Evolutionary conservation across 2,329 filamentous ascomycete species (phyloP).

Genomic region (Fusarium protoensiforme): DNA sequence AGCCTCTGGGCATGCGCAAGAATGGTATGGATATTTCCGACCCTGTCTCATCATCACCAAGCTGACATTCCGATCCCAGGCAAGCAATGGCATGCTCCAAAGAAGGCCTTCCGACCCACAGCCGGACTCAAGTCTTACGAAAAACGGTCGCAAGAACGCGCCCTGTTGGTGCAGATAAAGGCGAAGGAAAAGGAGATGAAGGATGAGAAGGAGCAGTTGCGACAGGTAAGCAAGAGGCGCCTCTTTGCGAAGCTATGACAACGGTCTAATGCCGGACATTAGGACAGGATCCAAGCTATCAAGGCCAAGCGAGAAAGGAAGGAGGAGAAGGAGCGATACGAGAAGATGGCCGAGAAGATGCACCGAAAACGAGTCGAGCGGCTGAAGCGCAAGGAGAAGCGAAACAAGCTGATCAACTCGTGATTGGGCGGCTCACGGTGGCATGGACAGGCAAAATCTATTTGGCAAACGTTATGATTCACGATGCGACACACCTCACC

Average conservation of each 20-base stretch:
- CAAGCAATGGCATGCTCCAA: constrained; percentile 91
- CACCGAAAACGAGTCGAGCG: constrained; percentile 94
- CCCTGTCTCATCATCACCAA: neutral
- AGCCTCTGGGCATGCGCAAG: constrained; percentile 76
- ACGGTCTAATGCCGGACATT: constrained; percentile 28
- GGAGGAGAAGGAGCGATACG: constrained; percentile 92
- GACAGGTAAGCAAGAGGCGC: constrained; percentile 70
- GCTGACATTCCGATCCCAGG: constrained; percentile 62
- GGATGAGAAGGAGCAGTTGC: constrained; percentile 91
- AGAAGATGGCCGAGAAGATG: constrained; percentile 97
- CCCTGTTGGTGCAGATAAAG: constrained; percentile 80
- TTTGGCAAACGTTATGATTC: constrained; percentile 36
- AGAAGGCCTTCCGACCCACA: constrained; percentile 85
- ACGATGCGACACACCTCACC: constrained; percentile 34
- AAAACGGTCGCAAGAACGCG: constrained; percentile 77
- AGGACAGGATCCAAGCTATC: constrained; percentile 82
- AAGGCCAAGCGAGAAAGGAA: constrained; percentile 89
- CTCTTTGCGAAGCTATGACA: neutral
- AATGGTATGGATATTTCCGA: constrained; percentile 71
- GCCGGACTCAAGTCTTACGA: constrained; percentile 83
- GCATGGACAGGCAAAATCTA: constrained; percentile 6
- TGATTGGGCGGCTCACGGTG: constrained; percentile 48
- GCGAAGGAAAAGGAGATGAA: constrained; percentile 96
- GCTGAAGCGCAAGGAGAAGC: constrained; percentile 94
- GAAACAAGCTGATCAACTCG: constrained; percentile 84